Evolutionary conservation across 345 rosid genomes (phyloP), one percentile per base, ranked within the genome.

Genomic region (Camelina laxa): DNA sequence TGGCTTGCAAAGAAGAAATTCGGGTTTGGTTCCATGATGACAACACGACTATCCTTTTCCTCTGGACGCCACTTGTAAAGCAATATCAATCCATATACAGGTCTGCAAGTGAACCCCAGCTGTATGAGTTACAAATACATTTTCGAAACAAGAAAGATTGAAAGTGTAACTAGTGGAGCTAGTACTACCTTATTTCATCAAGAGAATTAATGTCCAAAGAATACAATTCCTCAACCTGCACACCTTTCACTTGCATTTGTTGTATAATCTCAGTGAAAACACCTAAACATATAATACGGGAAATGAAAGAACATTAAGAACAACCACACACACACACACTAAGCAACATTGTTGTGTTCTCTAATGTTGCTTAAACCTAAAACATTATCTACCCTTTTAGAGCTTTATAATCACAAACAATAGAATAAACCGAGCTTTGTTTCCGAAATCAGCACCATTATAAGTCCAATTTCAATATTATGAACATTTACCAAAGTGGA

Each of bases 51-150:
- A 56, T 79, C 81, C 24, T 53, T 74, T 68, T 79, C 81, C 24
- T 74, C 81, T 0, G 81, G 81, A 79, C 81, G 75, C 81, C 81
- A 79, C 54, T 79, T 79, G 79, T 73, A 79, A 61, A 79, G 81
- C 74, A 79, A 55, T 14, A 79, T 45, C 71, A 79, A 38, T 73
- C 81, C 81, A 38, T 62, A 79, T 0, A 79, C 75, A 79, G 81
- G 81, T 47, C 81, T 79, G 51, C 45, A 61, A 48, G 70, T 63
- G 65, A 27, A 41, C 19, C 9, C 15, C 6, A 21, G 47, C 4
- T 21, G 9, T 21, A 62, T 15, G 36, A 19, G 19, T 17, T 27
- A 27, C 27, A 24, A 24, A 24, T 35, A 1, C 11, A 9, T 58
- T 9, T 33, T 17, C 15, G 9, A 27, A 45, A 42, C 45, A 58